Percentiles rank a stretch among this genome's conserved stretches.
These are phyloP conservation scores for Tolypocladium ophioglossoides DNA, from an alignment of 2,329 filamentous ascomycete species.

Conservation along the genomic window DNA sequence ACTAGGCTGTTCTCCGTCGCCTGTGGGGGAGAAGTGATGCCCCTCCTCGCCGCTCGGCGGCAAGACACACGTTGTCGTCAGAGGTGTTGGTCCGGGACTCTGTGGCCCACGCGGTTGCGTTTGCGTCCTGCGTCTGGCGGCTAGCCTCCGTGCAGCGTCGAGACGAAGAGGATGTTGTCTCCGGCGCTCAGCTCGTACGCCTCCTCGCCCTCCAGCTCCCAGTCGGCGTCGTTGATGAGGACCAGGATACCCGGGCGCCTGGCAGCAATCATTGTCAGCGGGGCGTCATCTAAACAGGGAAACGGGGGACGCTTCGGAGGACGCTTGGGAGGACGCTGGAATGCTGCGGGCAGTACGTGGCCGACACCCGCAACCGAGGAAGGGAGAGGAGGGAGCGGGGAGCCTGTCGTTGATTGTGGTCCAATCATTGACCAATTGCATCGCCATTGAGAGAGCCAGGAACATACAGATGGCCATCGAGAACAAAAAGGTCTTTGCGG, in stretches of 20 bases:
- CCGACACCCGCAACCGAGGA: not conserved
- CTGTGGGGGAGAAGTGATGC: not conserved
- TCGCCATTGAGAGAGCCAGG: not conserved
- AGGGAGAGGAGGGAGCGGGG: not conserved
- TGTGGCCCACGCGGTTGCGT: not conserved
- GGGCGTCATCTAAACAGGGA: not conserved
- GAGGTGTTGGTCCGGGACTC: not conserved
- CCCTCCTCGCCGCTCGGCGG: not conserved
- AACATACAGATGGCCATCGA: conserved; percentile 79
- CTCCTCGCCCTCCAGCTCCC: conserved; percentile 95
- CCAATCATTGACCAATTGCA: not conserved
- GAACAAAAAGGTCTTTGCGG: conserved; percentile 78
- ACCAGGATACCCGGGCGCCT: conserved; percentile 94
- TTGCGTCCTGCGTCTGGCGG: not conserved
- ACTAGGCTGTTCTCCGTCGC: not conserved
- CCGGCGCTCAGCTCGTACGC: conserved; percentile 70
- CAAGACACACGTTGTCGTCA: not conserved
- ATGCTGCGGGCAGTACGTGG: not conserved
- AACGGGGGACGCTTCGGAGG: not conserved
- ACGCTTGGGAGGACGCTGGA: not conserved
- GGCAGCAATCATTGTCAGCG: conserved; percentile 16
- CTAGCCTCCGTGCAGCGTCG: conserved; percentile 87
- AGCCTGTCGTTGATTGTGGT: not conserved
- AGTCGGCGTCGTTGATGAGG: conserved; percentile 94
- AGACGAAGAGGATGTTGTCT: conserved; percentile 93